A percentile compares a stretch with the other conserved stretches of the same genome.
Evolutionary conservation across 495 filamentous ascomycete species (phyloP).

Genomic region (Penicillium cataractarum): DNA sequence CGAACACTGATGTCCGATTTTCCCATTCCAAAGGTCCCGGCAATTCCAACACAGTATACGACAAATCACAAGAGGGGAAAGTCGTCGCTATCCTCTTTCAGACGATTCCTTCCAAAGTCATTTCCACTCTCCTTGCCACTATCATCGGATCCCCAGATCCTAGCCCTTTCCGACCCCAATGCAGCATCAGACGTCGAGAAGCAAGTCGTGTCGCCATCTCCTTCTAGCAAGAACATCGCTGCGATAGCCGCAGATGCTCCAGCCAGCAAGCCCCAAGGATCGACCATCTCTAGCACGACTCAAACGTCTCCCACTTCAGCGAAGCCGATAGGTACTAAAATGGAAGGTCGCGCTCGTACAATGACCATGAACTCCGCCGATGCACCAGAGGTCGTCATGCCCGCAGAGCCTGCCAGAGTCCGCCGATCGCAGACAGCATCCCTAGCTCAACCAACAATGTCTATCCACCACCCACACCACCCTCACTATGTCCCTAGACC

Average conservation of each 20-base stretch:
- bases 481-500: slow-evolving; percentile 30
- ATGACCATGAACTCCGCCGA: slow-evolving; percentile 46
- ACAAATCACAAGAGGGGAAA: slow-evolving; percentile 37
- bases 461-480: slow-evolving; percentile 37
- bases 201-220: slow-evolving; percentile 28
- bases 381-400: slow-evolving; percentile 44
- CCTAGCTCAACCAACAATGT: slow-evolving; percentile 15
- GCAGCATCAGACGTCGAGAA: slow-evolving; percentile 36
- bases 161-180: slow-evolving; percentile 41
- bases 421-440: slow-evolving; percentile 37
- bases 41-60: slow-evolving; percentile 24
- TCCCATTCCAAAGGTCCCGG: slow-evolving; percentile 23
- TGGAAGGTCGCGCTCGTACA: slow-evolving; percentile 28
- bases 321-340: not conserved
- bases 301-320: slow-evolving; percentile 5
- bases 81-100: slow-evolving; percentile 45
- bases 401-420: slow-evolving; percentile 31
- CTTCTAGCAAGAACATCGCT: not conserved
- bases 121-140: slow-evolving; percentile 38
- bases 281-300: slow-evolving; percentile 3
- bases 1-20: slow-evolving; percentile 29
- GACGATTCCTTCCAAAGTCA: slow-evolving; percentile 42
- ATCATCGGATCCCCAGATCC: slow-evolving; percentile 49
- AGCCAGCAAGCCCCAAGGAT: not conserved
- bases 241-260: not conserved